Evolutionary conservation across 2,329 filamentous ascomycete species (phyloP).

Genomic region (Microdochium trichocladiopsis): DNA sequence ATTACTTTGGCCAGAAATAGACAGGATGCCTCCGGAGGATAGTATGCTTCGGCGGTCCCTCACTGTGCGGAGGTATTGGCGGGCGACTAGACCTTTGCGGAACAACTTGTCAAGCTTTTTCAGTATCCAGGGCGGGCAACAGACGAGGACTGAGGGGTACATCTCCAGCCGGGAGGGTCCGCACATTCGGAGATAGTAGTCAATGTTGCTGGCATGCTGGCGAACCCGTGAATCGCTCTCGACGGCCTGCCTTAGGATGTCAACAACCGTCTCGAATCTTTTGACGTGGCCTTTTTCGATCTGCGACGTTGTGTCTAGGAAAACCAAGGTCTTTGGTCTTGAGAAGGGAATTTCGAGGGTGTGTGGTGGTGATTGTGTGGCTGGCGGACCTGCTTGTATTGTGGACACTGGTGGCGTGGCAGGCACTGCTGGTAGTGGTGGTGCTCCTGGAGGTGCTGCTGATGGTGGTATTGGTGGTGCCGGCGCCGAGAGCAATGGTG

Average conservation of each 20-base stretch:
- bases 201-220: background rate
- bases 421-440: background rate
- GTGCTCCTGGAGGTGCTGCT: background rate
- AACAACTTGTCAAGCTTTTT: background rate
- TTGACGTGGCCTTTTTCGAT: background rate
- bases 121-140: background rate
- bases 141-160: background rate
- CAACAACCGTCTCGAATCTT: conserved; percentile 8
- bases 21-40: background rate
- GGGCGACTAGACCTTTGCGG: background rate
- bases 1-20: background rate
- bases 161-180: background rate
- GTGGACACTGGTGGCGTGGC: background rate
- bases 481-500: background rate
- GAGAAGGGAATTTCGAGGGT: conserved; percentile 5
- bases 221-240: conserved; percentile 6
- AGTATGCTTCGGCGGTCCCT: background rate
- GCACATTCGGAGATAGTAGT: background rate
- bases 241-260: conserved; percentile 6
- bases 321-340: conserved; percentile 2
- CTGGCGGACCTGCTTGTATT: background rate
- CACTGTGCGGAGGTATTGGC: background rate
- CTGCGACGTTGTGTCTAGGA: background rate
- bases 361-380: background rate
- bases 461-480: no score